A percentile compares a stretch with the other conserved stretches of the same genome.
Conservation (phyloP, 2,329 filamentous ascomycete species). For the Chaetothyriales sp. region DNA sequence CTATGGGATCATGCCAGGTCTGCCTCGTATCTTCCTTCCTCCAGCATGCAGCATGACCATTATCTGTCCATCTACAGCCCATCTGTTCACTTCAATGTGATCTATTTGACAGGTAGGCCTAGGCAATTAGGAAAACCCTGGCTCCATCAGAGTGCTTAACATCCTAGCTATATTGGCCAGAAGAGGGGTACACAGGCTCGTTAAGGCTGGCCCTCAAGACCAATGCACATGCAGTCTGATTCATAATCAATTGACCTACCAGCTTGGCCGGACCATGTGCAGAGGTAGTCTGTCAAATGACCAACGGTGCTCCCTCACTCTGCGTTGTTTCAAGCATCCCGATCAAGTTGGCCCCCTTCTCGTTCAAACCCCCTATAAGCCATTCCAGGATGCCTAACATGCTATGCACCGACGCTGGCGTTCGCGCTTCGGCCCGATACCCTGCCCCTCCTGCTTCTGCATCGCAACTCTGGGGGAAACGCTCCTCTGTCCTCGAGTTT, state of each 20-base stretch:
- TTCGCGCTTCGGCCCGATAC: not conserved
- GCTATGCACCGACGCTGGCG: not conserved
- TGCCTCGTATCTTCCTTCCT: not conserved
- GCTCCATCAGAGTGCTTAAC: not conserved
- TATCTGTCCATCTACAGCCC: not conserved
- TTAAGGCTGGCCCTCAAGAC: not conserved
- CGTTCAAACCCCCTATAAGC: not conserved
- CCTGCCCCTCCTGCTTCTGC: not conserved
- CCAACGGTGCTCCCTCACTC: not conserved
- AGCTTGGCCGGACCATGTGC: not conserved
- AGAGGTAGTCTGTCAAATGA: not conserved
- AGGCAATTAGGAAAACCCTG: not conserved
- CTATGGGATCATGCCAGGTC: not conserved
- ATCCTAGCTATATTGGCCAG: not conserved
- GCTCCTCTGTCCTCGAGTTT: not conserved
- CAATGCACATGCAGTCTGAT: not conserved
- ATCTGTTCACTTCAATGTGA: not conserved
- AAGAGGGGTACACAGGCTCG: not conserved
- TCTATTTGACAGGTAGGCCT: not conserved
- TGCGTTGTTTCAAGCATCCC: not conserved
- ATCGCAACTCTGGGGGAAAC: not conserved
- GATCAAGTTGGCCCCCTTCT: not conserved
- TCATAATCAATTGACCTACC: not conserved
- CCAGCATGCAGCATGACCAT: not conserved
- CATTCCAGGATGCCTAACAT: not conserved